Evolutionary conservation across 2,329 filamentous ascomycete genomes (phyloP).

Genomic region (Neopestalotiopsis sp.): DNA sequence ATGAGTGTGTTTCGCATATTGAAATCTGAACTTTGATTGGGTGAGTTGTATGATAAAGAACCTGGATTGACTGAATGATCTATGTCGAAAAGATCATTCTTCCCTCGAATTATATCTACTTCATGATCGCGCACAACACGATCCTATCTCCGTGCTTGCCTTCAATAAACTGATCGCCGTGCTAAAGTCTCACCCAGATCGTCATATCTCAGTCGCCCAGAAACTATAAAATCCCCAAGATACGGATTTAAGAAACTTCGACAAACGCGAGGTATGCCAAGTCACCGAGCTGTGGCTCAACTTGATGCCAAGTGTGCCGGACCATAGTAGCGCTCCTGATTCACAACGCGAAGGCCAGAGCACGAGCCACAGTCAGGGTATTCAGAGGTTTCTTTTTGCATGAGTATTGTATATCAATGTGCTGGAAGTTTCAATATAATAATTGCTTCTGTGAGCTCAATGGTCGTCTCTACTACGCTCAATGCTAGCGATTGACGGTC

Average conservation of each 20-base stretch:
- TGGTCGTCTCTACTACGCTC: no score
- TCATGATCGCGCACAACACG: not conserved
- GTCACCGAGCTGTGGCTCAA: not conserved
- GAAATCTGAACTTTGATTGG: not conserved
- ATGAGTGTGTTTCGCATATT: not conserved
- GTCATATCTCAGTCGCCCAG: not conserved
- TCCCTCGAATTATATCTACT: not conserved
- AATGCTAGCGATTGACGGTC: no score
- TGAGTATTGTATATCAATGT: no score
- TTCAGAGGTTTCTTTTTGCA: no score
- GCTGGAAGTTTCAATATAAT: no score
- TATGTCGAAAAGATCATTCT: not conserved
- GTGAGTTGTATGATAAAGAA: not conserved
- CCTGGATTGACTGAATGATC: not conserved
- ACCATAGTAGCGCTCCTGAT: not conserved
- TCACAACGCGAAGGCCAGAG: not conserved
- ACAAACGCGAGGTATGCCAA: not conserved
- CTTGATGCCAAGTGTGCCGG: not conserved
- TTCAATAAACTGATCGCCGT: not conserved
- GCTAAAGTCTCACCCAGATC: not conserved
- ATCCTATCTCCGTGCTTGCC: not conserved
- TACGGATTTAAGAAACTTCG: not conserved
- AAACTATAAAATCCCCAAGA: not conserved
- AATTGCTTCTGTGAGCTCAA: no score
- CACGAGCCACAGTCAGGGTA: not conserved